A percentile compares a stretch with the other conserved stretches of the same genome.
Evolutionary conservation across 1,284 basidiomycete species (phyloP).

Genomic region (Apiotrichum akiyoshidainum): DNA sequence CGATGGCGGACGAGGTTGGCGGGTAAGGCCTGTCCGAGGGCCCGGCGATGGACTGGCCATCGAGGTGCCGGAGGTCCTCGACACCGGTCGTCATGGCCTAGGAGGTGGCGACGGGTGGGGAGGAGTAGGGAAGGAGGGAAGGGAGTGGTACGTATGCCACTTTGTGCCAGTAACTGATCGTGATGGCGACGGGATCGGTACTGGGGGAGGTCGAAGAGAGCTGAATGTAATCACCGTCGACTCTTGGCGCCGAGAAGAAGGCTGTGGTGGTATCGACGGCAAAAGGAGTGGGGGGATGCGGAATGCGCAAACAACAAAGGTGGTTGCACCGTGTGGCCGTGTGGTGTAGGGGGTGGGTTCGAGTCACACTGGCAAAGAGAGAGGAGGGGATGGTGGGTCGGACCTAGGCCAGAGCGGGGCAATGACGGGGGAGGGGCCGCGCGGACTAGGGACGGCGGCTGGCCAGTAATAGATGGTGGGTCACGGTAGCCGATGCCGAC

Average conservation of each 20-base stretch:
- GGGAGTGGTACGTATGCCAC: not conserved
- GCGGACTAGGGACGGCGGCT: too few relatives aligned
- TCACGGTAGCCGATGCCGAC: too few relatives aligned
- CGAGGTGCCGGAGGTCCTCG: not conserved
- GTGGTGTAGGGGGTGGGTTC: too few relatives aligned
- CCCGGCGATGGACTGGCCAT: not conserved
- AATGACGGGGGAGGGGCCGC: too few relatives aligned
- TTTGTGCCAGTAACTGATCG: not conserved
- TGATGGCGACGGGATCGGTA: not conserved
- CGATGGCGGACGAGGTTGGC: not conserved
- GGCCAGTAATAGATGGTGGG: too few relatives aligned
- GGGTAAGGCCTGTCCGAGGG: not conserved
- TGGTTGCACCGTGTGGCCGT: too few relatives aligned
- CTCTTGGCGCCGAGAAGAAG: too few relatives aligned
- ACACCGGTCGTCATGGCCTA: not conserved
- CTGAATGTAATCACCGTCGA: too few relatives aligned
- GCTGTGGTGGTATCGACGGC: too few relatives aligned
- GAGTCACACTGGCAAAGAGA: not conserved
- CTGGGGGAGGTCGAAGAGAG: not conserved
- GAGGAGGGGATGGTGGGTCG: too few relatives aligned
- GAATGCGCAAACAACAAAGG: not conserved
- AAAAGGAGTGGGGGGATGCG: not conserved
- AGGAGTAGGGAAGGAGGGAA: not conserved
- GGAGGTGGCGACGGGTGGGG: not conserved
- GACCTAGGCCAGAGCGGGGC: too few relatives aligned